Percentiles rank a stretch among this genome's conserved stretches.
Conservation (phyloP, 106 monocot species). For the Iris macrosiphon region DNA sequence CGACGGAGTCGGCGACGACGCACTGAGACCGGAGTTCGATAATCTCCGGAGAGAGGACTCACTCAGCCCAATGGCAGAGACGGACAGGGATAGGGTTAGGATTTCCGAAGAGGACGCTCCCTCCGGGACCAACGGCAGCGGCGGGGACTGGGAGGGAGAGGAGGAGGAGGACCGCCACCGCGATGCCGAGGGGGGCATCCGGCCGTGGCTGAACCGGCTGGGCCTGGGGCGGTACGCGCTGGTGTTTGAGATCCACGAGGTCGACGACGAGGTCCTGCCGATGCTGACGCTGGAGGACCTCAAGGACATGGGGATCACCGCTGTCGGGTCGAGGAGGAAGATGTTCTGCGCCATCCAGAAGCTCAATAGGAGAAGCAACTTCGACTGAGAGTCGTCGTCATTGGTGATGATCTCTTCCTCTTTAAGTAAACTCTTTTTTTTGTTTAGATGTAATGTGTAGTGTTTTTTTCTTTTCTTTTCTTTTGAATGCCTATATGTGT, state of each 20-base stretch:
- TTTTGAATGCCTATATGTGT: too few species aligned
- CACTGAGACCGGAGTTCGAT: constrained; percentile 20
- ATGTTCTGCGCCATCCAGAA: constrained; percentile 82
- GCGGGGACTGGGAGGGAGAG: constrained; percentile 25
- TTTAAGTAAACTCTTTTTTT: too few species aligned
- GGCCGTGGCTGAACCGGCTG: constrained; percentile 53
- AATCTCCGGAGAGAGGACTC: constrained; percentile 19
- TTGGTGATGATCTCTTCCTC: too few species aligned
- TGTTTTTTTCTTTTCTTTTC: too few species aligned
- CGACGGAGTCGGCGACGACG: constrained; percentile 20
- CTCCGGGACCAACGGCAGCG: constrained; percentile 13
- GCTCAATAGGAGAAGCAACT: constrained; percentile 36
- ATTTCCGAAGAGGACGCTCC: constrained; percentile 19
- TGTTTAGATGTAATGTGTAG: too few species aligned
- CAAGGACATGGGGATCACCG: constrained; percentile 92
- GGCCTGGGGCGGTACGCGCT: constrained; percentile 64
- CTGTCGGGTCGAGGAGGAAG: constrained; percentile 87
- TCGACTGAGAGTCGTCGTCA: neutral
- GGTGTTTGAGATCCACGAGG: constrained; percentile 90
- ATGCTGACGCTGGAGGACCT: constrained; percentile 78
- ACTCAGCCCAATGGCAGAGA: constrained; percentile 12
- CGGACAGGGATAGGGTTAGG: constrained; percentile 18
- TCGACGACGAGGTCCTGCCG: constrained; percentile 83
- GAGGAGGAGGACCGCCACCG: constrained; percentile 16
- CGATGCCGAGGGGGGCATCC: constrained; percentile 21